Base-by-base conservation (phyloP, 176 grass and related monocot genomes). In the Ensete glaucum region DNA sequence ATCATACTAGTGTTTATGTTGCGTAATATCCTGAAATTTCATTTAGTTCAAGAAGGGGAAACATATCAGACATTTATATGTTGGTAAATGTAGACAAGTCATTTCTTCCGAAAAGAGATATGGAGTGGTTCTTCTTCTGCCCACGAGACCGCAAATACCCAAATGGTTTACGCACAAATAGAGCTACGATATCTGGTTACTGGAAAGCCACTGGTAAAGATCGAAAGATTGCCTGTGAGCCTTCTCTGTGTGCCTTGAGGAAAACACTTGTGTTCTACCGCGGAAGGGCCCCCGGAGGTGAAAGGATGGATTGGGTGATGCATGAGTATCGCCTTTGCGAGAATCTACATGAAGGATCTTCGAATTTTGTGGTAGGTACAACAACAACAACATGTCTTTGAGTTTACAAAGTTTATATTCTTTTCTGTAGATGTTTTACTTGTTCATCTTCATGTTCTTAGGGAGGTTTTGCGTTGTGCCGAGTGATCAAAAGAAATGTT, bases 151-250 rank as follows among this genome's bases (percentile, higher is more conserved):
- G 74, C 16, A 83, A 83, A 64, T 83, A 83, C 55, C 74, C 81
- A 72, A 83, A 83, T 58, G 82, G 82, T 54, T 84, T 76, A 21
- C 76, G 76, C 50, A 84, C 76, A 43, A 84, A 84, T 26, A 84
- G 82, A 74, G 82, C 82, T 54, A 84, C 82, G 51, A 14, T 15
- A 79, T 74, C 66, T 64, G 82, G 81, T 34, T 83, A 83, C 20
- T 83, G 81, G 81, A 83, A 83, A 72, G 81, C 81, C 52, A 83
- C 74, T 17, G 81, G 81, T 72, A 78, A 64, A 83, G 81, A 83
- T 21, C 74, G 81, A 64, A 83, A 83, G 77, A 64, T 78, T 83
- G 57, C 53, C 16, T 83, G 81, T 23, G 81, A 83, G 62, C 27
- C 48, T 72, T 75, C 67, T 34, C 19, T 71, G 9, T 62, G 64